Evolutionary conservation across 176 grass and related monocot genomes (phyloP).

Genomic region (Paspalum vaginatum): DNA sequence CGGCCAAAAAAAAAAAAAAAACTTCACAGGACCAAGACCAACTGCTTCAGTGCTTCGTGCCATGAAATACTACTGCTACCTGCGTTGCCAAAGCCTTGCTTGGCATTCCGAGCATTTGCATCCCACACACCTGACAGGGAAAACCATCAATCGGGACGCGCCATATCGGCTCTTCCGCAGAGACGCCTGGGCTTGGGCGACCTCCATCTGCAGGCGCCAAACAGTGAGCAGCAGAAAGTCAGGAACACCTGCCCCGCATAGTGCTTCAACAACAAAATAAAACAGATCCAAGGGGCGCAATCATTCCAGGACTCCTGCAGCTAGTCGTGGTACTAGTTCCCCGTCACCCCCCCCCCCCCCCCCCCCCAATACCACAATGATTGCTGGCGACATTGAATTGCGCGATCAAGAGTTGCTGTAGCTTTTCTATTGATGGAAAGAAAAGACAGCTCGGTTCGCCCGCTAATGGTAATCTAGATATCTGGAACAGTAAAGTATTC

Average conservation of each 20-base stretch:
- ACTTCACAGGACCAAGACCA: neutral
- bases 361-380: constrained; percentile 15
- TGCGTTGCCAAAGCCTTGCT: neutral
- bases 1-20: no score
- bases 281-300: constrained; percentile 6
- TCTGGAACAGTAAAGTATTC: neutral
- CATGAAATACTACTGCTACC: neutral
- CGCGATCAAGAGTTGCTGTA: constrained; percentile 6
- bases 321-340: neutral
- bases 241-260: constrained; percentile 15
- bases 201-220: constrained; percentile 35
- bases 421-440: constrained; percentile 24
- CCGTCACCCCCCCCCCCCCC: no score
- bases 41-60: neutral
- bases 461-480: constrained; percentile 17
- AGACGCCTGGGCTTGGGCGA: neutral
- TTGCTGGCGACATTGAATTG: constrained; percentile 27
- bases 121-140: constrained; percentile 2
- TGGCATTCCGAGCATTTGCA: neutral
- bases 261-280: constrained; percentile 13
- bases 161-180: neutral
- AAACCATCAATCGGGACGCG: neutral
- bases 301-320: neutral
- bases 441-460: neutral
- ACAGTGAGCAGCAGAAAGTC: constrained; percentile 33